Evolutionary conservation across 106 monocot species (phyloP).

Genomic region (Dendrobium huoshanense): DNA sequence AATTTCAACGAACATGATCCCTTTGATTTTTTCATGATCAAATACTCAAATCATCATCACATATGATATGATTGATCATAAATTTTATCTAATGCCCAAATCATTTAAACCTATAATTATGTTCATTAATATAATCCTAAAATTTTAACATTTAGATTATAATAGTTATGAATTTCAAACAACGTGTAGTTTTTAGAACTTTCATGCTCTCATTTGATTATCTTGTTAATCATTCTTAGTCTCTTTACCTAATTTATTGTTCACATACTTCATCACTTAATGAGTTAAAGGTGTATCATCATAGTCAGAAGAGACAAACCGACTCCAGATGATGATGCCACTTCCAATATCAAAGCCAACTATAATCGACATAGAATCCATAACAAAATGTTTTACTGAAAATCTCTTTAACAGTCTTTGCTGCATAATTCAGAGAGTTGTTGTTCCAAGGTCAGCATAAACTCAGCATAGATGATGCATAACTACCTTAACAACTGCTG

Average conservation of each 20-base stretch:
- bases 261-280: not conserved
- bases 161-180: too few relatives aligned
- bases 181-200: not conserved
- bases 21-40: too few relatives aligned
- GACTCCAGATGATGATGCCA: not conserved
- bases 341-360: not conserved
- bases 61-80: too few relatives aligned
- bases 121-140: too few relatives aligned
- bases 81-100: too few relatives aligned
- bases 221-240: not conserved
- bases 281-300: not conserved
- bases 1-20: too few relatives aligned
- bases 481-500: constrained; percentile 74
- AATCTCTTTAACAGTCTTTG: not conserved
- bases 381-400: not conserved
- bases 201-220: not conserved
- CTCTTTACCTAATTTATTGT: not conserved
- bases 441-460: not conserved
- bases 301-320: not conserved
- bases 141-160: too few relatives aligned
- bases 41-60: too few relatives aligned
- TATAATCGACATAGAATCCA: not conserved
- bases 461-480: constrained; percentile 4
- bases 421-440: not conserved
- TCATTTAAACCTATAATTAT: too few relatives aligned